Evolutionary conservation across 2,329 filamentous ascomycete species (phyloP), one percentile per base, ranked within the genome.

Genomic region (Diplodia corticola): DNA sequence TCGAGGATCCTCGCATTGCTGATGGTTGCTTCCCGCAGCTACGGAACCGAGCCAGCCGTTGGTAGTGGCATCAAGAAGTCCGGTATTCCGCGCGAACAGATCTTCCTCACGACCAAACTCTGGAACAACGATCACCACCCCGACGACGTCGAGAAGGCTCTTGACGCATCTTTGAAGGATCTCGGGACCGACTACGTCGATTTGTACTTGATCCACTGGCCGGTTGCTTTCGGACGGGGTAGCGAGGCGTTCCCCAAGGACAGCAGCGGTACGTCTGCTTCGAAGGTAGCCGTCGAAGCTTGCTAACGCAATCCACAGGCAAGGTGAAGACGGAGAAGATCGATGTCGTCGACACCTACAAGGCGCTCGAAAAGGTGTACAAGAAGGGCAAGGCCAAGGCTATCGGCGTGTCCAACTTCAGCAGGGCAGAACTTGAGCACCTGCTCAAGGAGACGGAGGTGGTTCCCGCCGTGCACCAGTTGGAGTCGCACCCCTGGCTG

Each of bases 81-180:
- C 51, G 79, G 94, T 67, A 90, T 93, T 72, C 92, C 89, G 83
- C 89, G 91, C 67, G 88, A 91, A 79, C 92, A 97, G 24, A 90
- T 96, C 76, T 96, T 96, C 86, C 88, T 97, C 75, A 91, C 93
- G 70, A 92, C 90, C 80, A 97, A 96, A 84, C 89, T 97, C 67
- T 96, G 93, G 92, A 93, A 94, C 83, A 89, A 89, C 71, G 96
- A 93, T 86, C 92, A 96, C 83, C 90, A 94, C 74, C 53, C 53
- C 12, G 76, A 74, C 40, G 74, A 75, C 30, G 67, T 68, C 5
- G 49, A 66, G 33, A 65, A 69, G 84, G 96, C 69, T 79, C 59
- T 67, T 5, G 67, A 68, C 61, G 67, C 67, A 3, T 69, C 69
- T 17, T 53, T 69, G 12, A 84, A 84, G 72, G 89, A 94, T 71